Conservation (phyloP, 1,139 yeast species). For the Yarrowia galli region DNA sequence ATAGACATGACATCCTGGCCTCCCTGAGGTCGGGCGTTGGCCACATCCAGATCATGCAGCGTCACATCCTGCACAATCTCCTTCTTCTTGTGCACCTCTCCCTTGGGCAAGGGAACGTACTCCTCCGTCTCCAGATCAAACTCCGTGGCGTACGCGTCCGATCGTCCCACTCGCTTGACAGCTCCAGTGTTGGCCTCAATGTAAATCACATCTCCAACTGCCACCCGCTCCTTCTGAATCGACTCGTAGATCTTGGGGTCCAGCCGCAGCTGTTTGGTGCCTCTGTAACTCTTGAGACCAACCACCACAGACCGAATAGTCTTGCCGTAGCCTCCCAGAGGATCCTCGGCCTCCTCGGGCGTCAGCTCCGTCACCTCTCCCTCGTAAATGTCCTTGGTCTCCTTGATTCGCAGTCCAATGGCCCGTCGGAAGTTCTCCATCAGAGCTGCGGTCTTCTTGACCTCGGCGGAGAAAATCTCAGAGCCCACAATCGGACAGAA, state of each 20-base stretch:
- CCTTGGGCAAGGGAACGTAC: conserved; percentile 97
- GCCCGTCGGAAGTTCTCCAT: conserved; percentile 99
- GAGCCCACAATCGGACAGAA: conserved; percentile 97
- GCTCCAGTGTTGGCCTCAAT: conserved; percentile 98
- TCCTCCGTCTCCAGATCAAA: conserved; percentile 98
- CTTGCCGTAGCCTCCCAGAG: conserved; percentile 97
- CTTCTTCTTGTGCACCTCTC: conserved; percentile 98
- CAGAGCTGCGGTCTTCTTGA: conserved; percentile 93
- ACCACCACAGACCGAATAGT: conserved; percentile 93
- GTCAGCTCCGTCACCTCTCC: conserved; percentile 97
- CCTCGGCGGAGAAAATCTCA: conserved; percentile 95
- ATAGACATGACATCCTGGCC: conserved; percentile 97
- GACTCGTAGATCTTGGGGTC: conserved; percentile 97
- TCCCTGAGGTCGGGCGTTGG: conserved; percentile 97
- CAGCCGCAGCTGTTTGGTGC: conserved; percentile 88
- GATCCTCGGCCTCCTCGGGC: conserved; percentile 97
- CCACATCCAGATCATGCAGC: conserved; percentile 92
- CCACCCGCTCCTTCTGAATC: conserved; percentile 92
- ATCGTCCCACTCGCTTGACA: conserved; percentile 95
- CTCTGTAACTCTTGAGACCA: conserved; percentile 94
- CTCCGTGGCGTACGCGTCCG: conserved; percentile 98
- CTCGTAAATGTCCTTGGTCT: conserved; percentile 96
- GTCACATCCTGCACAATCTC: conserved; percentile 98
- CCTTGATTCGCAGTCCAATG: conserved; percentile 93
- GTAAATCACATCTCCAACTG: conserved; percentile 95